These are phyloP conservation scores for Sanghuangporus weigelae DNA, from an alignment of 1,284 basidiomycete genomes.

Conservation along the genomic window DNA sequence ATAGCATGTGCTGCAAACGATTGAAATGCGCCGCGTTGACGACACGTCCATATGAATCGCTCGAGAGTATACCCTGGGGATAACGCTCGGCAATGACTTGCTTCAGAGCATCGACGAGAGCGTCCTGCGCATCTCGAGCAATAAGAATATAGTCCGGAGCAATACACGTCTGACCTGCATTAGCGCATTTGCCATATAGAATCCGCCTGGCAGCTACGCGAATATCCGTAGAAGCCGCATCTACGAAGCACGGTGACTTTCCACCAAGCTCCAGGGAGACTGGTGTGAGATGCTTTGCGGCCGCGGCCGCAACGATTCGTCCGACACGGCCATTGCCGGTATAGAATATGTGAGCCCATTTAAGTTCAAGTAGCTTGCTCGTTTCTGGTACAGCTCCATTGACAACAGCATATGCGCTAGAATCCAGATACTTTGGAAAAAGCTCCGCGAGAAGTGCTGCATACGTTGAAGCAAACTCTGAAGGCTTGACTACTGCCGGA, in stretches of 20 bases:
- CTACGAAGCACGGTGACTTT: constrained; percentile 48
- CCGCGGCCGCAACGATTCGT: constrained; percentile 61
- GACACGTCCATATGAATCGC: constrained; percentile 31
- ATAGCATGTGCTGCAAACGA: constrained; percentile 33
- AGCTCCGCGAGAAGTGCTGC: constrained; percentile 42
- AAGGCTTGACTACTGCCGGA: constrained; percentile 41
- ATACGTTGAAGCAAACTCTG: constrained; percentile 40
- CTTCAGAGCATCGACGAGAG: constrained; percentile 35
- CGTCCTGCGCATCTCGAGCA: constrained; percentile 33
- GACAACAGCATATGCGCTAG: constrained; percentile 30
- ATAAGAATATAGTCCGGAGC: constrained; percentile 50
- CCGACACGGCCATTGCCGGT: constrained; percentile 51
- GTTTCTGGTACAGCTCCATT: constrained; percentile 42
- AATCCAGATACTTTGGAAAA: constrained; percentile 45
- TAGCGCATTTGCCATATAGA: constrained; percentile 44
- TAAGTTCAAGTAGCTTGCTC: constrained; percentile 23
- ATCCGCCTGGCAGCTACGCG: constrained; percentile 29
- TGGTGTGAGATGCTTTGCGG: constrained; percentile 70
- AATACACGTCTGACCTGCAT: constrained; percentile 40
- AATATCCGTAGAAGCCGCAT: constrained; percentile 32
- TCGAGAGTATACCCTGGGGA: constrained; percentile 29
- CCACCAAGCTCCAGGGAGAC: constrained; percentile 59
- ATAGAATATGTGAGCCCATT: constrained; percentile 18
- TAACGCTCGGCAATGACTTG: constrained; percentile 26
- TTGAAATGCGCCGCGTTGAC: constrained; percentile 36